phyloP scores from a whole-genome alignment of 306 rosid genomes.

The Vicia villosa region DNA sequence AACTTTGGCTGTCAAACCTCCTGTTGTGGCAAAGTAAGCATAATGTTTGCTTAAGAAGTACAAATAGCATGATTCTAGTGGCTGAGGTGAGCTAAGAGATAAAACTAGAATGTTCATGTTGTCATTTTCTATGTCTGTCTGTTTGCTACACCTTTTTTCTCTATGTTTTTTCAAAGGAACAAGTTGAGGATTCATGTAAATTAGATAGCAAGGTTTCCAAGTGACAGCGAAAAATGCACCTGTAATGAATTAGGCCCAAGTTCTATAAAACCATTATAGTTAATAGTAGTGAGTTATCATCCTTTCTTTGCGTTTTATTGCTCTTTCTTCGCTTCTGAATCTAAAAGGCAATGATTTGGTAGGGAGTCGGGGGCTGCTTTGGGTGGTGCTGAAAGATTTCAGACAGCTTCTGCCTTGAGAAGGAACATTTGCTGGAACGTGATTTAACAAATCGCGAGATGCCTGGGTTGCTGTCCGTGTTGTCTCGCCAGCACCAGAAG shows the following conservation, averaged over 20 bases:
- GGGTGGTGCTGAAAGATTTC: constrained; percentile 48
- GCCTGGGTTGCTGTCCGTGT: constrained; percentile 50
- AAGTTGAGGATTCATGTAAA: neutral
- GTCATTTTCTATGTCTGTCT: too few relatives aligned
- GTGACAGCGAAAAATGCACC: neutral
- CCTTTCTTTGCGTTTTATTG: constrained; percentile 85
- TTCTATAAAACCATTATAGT: too few relatives aligned
- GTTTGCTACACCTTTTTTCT: neutral
- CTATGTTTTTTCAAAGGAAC: neutral
- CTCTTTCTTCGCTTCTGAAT: constrained; percentile 91
- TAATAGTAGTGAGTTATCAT: too few relatives aligned
- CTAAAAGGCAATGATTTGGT: constrained; percentile 61
- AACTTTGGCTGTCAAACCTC: neutral
- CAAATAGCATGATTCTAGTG: neutral
- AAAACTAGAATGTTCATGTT: too few relatives aligned
- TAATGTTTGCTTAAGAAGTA: neutral
- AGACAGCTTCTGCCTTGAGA: constrained; percentile 53
- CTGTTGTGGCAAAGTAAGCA: neutral
- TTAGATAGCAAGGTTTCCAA: neutral
- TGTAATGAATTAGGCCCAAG: too few relatives aligned
- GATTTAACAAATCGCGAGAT: constrained; percentile 46
- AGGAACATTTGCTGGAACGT: constrained; percentile 46
- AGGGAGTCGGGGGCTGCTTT: constrained; percentile 46
- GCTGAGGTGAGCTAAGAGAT: too few relatives aligned
- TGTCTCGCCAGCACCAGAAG: constrained; percentile 47